Evolutionary conservation across 2,329 filamentous ascomycete species (phyloP).

Genomic region (Monilinia fructicola): DNA sequence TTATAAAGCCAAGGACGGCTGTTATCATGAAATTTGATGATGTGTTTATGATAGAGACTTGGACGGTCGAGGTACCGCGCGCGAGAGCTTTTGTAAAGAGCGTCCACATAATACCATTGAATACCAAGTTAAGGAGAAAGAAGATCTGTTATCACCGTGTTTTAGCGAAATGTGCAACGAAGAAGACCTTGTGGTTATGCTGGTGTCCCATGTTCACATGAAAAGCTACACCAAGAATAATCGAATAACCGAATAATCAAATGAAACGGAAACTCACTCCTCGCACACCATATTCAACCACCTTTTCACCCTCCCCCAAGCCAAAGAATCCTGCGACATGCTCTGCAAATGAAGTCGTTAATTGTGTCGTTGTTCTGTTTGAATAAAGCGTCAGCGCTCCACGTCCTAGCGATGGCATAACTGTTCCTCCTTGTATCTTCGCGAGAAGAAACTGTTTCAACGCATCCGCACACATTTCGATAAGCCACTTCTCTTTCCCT

Average conservation of each 20-base stretch:
- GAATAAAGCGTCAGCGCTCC: conserved; percentile 22
- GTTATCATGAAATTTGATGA: conserved; percentile 80
- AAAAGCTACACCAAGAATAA: background rate
- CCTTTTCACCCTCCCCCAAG: conserved; percentile 46
- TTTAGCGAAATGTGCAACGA: background rate
- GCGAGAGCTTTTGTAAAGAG: conserved; percentile 79
- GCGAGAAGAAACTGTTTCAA: background rate
- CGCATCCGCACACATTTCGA: background rate
- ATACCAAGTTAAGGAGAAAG: conserved; percentile 31
- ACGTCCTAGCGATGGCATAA: background rate
- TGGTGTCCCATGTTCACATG: background rate
- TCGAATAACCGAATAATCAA: background rate
- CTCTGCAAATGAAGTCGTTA: conserved; percentile 54
- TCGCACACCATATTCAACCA: conserved; percentile 51
- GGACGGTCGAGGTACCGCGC: conserved; percentile 70
- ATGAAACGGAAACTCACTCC: conserved; percentile 44
- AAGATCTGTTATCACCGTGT: background rate
- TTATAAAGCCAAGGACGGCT: conserved; percentile 65
- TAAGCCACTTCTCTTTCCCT: too few relatives aligned
- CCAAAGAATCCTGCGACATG: conserved; percentile 47
- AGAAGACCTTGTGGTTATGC: background rate
- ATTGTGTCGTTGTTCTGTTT: conserved; percentile 53
- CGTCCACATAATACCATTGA: conserved; percentile 66
- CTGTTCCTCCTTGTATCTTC: background rate
- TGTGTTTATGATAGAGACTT: conserved; percentile 80